Percentiles rank a stretch among this genome's conserved stretches.
These are phyloP conservation scores for Bryoerythrophyllum caledonicum DNA, from an alignment of 225 moss, liverwort and hornwort species.

Conservation along the genomic window DNA sequence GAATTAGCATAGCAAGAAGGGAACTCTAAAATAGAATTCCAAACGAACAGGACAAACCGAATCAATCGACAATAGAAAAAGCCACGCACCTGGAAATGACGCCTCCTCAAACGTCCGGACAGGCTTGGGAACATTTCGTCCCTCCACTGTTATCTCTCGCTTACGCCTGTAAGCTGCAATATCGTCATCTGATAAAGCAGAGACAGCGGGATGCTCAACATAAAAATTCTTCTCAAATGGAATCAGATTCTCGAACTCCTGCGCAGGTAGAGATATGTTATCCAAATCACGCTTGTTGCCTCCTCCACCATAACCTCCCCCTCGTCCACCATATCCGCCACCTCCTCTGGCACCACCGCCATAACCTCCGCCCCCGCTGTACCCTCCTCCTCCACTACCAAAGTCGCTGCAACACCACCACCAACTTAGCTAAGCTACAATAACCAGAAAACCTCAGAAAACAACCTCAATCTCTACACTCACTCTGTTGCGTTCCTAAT, in stretches of 20 bases:
- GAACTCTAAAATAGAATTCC: neutral
- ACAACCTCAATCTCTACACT: neutral
- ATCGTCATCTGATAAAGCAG: constrained; percentile 66
- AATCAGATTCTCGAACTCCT: constrained; percentile 82
- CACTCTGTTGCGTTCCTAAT: neutral
- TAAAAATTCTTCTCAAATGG: constrained; percentile 89
- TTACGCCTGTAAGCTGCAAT: constrained; percentile 61
- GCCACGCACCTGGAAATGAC: constrained; percentile 67
- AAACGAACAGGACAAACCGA: neutral
- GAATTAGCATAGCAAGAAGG: neutral
- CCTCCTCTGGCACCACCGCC: constrained; percentile 47
- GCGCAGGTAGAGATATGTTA: constrained; percentile 62
- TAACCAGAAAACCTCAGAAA: neutral
- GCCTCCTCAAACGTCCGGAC: constrained; percentile 89
- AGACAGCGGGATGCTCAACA: constrained; percentile 83
- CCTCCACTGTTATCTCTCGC: constrained; percentile 83
- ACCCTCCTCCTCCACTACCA: constrained; percentile 63
- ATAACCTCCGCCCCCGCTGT: constrained; percentile 50
- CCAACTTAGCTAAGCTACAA: constrained; percentile 9
- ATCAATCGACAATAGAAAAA: neutral
- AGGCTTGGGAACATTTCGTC: constrained; percentile 74
- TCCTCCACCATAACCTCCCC: constrained; percentile 48
- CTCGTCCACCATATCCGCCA: constrained; percentile 41
- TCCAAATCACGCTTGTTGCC: constrained; percentile 71
- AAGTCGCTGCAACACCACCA: constrained; percentile 53